Percentiles rank a stretch among this genome's conserved stretches.
Evolutionary conservation across 139 green algal genomes (phyloP).

Genomic region (Gonium pectorale): DNA sequence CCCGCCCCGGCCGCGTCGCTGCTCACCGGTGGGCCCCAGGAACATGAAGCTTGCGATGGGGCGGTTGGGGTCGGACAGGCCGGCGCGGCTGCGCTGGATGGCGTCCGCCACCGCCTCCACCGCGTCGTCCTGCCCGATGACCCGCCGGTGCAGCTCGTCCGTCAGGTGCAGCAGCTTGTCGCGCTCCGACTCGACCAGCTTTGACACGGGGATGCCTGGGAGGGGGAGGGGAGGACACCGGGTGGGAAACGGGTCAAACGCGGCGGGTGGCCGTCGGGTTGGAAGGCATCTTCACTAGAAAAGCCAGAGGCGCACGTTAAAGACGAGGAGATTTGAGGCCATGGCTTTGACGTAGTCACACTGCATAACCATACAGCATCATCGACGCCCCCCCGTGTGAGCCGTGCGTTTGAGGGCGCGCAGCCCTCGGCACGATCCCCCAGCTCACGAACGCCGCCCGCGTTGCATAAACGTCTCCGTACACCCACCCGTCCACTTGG

Average conservation of each 20-base stretch:
- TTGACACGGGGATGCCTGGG: slow-evolving; percentile 90
- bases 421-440: too few relatives aligned
- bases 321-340: too few relatives aligned
- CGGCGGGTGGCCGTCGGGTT: too few relatives aligned
- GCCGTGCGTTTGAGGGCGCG: too few relatives aligned
- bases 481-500: slow-evolving; percentile 86
- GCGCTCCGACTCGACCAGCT: slow-evolving; percentile 89
- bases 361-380: too few relatives aligned
- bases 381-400: too few relatives aligned
- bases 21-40: slow-evolving; percentile 89
- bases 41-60: slow-evolving; percentile 99
- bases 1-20: too few relatives aligned
- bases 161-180: slow-evolving; percentile 95
- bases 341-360: too few relatives aligned
- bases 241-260: slow-evolving; percentile 17
- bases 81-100: slow-evolving; percentile 95
- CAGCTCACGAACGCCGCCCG: too few relatives aligned
- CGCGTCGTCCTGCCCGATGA: slow-evolving; percentile 90
- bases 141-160: slow-evolving; percentile 82
- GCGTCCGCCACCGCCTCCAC: slow-evolving; percentile 93
- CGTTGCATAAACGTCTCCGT: too few relatives aligned
- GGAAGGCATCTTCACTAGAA: too few relatives aligned
- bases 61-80: slow-evolving; percentile 81
- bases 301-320: too few relatives aligned
- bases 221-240: slow-evolving; percentile 75